Evolutionary conservation across 2,329 filamentous ascomycete genomes (phyloP).

Genomic region (Calonectria pteridis): DNA sequence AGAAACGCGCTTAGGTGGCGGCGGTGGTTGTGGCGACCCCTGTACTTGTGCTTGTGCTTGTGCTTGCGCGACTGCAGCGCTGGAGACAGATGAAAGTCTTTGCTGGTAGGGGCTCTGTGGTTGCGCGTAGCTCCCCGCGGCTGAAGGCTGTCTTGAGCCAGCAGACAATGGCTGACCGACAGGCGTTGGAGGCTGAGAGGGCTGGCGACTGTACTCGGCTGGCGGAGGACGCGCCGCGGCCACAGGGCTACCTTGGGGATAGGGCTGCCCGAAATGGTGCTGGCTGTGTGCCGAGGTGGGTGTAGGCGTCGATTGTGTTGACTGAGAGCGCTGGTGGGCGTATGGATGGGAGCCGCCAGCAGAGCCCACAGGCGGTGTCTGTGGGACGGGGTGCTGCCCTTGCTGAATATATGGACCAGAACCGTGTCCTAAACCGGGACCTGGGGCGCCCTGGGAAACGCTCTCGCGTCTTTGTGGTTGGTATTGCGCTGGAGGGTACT

Average conservation of each 20-base stretch:
- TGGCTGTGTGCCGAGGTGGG: slow-evolving; percentile 74
- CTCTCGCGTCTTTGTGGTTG: slow-evolving; percentile 60
- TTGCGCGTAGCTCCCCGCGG: slow-evolving; percentile 56
- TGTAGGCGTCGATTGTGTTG: slow-evolving; percentile 69
- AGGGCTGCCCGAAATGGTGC: slow-evolving; percentile 64
- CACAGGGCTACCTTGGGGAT: slow-evolving; percentile 66
- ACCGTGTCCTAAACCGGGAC: slow-evolving; percentile 44
- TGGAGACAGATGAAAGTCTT: slow-evolving; percentile 50
- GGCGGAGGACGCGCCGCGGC: slow-evolving; percentile 58
- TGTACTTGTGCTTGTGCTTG: slow-evolving; percentile 47
- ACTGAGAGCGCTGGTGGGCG: slow-evolving; percentile 66
- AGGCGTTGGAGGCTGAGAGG: slow-evolving; percentile 68
- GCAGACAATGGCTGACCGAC: slow-evolving; percentile 62
- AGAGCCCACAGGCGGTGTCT: slow-evolving; percentile 61
- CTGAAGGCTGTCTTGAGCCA: slow-evolving; percentile 58
- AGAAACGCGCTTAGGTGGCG: slow-evolving; percentile 56
- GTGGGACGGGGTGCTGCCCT: slow-evolving; percentile 54
- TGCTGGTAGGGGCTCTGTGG: slow-evolving; percentile 73
- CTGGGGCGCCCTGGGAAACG: slow-evolving; percentile 55
- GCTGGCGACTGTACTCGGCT: slow-evolving; percentile 59
- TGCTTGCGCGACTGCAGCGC: slow-evolving; percentile 45
- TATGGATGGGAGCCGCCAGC: slow-evolving; percentile 55
- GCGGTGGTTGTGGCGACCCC: slow-evolving; percentile 52
- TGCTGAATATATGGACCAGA: slow-evolving; percentile 58
- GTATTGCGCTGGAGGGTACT: slow-evolving; percentile 60